Evolutionary conservation across 2,329 filamentous ascomycete genomes (phyloP).

Genomic region (Xylaria digitata): DNA sequence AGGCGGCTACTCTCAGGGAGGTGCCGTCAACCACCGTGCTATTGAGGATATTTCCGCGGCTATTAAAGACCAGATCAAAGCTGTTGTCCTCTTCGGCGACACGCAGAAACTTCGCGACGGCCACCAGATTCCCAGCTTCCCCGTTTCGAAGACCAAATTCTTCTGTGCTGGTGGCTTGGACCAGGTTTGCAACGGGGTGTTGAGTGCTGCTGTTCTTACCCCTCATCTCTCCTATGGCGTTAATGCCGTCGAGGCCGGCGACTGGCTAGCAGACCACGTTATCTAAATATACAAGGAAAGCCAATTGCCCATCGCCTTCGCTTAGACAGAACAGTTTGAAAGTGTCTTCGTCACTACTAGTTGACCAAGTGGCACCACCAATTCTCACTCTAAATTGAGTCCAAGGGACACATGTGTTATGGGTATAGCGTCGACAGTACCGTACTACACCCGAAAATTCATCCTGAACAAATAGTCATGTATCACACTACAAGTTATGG

Average conservation of each 20-base stretch:
- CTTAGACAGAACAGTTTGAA: too few species aligned
- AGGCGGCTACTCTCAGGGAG: conserved; percentile 47
- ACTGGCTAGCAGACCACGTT: conserved; percentile 15
- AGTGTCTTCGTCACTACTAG: too few species aligned
- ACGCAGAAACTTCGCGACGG: conserved; percentile 40
- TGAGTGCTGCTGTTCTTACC: conserved; percentile 4
- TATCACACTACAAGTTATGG: too few species aligned
- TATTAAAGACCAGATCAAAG: conserved; percentile 44
- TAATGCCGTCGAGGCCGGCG: conserved; percentile 19
- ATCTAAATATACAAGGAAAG: too few species aligned
- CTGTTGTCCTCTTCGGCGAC: conserved; percentile 48
- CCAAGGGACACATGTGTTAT: too few species aligned
- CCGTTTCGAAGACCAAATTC: conserved; percentile 9
- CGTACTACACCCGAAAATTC: too few species aligned
- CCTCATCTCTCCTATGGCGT: conserved; percentile 18
- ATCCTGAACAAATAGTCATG: too few species aligned
- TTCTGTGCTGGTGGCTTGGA: conserved; percentile 12
- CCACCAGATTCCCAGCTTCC: conserved; percentile 12
- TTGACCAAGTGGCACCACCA: too few species aligned
- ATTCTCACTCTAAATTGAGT: too few species aligned
- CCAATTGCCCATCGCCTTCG: too few species aligned
- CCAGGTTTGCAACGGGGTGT: conserved; percentile 18
- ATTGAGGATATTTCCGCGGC: conserved; percentile 42
- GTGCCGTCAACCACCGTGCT: conserved; percentile 30
- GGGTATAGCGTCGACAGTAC: too few species aligned